Percentiles rank a stretch among this genome's conserved stretches.
Conservation (phyloP, 1,284 basidiomycete genomes). For the Melanopsichium pennsylvanicum region DNA sequence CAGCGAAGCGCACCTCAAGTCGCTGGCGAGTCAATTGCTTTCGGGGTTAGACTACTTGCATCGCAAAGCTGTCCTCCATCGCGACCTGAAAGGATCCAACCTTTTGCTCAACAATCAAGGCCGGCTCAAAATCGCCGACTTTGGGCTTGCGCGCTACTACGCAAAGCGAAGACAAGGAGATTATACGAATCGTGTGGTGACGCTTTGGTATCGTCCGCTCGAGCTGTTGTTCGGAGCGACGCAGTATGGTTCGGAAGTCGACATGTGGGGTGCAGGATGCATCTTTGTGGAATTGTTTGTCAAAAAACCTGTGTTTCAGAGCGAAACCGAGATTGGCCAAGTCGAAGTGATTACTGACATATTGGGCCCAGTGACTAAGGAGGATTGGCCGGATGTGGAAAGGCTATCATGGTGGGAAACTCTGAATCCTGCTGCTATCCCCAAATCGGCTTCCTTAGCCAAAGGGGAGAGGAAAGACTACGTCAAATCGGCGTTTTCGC, state of each 20-base stretch:
- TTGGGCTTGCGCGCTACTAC: conserved; percentile 96
- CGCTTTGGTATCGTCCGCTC: conserved; percentile 97
- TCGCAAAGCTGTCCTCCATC: conserved; percentile 91
- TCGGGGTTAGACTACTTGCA: conserved; percentile 92
- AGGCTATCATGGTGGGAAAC: conserved; percentile 97
- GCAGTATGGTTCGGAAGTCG: conserved; percentile 96
- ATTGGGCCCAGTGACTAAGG: conserved; percentile 85
- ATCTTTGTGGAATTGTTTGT: conserved; percentile 98
- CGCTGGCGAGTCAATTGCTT: conserved; percentile 92
- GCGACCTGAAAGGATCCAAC: conserved; percentile 98
- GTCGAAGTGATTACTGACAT: conserved; percentile 89
- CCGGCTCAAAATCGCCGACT: conserved; percentile 94
- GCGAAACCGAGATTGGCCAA: conserved; percentile 95
- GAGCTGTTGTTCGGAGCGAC: conserved; percentile 95
- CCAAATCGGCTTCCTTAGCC: no score
- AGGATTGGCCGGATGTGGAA: conserved; percentile 81
- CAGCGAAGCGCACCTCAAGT: conserved; percentile 87
- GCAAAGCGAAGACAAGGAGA: conserved; percentile 87
- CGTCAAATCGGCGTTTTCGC: conserved; percentile 15
- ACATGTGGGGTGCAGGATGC: conserved; percentile 99
- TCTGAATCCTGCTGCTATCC: conserved; percentile 75
- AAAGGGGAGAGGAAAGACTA: conserved; percentile 76
- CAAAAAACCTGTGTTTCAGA: conserved; percentile 92
- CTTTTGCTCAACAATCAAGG: conserved; percentile 93
- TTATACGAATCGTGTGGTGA: conserved; percentile 98